Evolutionary conservation across 495 filamentous ascomycete species (phyloP).

Genomic region (Podospora pseudoanserina): DNA sequence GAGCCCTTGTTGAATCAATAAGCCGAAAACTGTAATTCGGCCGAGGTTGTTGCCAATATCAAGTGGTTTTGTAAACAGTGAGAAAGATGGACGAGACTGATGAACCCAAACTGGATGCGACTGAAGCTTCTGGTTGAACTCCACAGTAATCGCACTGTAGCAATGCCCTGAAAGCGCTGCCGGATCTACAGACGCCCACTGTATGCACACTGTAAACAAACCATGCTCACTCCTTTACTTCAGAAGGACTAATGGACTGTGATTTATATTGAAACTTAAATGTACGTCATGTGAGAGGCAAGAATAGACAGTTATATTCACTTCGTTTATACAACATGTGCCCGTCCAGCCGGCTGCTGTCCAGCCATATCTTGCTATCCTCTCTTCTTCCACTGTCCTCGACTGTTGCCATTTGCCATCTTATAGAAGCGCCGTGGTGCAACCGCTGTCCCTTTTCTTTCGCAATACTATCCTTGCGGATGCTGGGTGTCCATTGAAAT

Average conservation of each 20-base stretch:
- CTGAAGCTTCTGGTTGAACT: neutral
- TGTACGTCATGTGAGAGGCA: neutral
- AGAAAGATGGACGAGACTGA: neutral
- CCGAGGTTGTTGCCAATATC: neutral
- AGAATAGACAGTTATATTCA: neutral
- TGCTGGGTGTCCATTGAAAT: slow-evolving; percentile 17
- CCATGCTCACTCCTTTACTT: neutral
- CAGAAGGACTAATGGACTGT: neutral
- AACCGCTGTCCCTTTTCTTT: neutral
- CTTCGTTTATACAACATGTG: slow-evolving; percentile 5
- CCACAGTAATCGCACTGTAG: neutral
- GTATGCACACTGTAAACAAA: neutral
- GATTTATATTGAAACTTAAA: neutral
- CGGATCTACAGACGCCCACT: neutral
- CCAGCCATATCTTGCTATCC: neutral
- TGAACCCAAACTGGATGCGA: neutral
- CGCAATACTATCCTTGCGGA: slow-evolving; percentile 8
- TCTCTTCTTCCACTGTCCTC: neutral
- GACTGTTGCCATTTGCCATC: too few relatives aligned
- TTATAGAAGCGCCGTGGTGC: too few relatives aligned
- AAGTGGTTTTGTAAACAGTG: neutral
- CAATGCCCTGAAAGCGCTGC: neutral
- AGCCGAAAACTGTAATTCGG: too few relatives aligned
- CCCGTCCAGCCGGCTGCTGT: neutral
- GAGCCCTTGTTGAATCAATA: too few relatives aligned